These are phyloP conservation scores for Penicillium salamii DNA, from an alignment of 495 filamentous ascomycete genomes.

Conservation along the genomic window DNA sequence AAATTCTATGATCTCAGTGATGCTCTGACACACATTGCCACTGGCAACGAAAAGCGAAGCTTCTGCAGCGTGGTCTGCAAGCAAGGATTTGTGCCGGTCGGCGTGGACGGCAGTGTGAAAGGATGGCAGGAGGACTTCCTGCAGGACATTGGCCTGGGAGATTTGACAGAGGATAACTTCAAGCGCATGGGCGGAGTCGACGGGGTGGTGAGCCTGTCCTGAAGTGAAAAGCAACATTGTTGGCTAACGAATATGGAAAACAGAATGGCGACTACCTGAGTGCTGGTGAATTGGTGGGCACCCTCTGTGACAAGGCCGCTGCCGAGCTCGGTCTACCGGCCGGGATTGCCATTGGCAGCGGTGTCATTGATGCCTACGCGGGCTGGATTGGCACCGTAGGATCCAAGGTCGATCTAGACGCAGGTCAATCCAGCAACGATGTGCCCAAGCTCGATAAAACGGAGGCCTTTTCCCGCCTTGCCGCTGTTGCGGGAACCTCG, in stretches of 20 bases:
- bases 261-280: constrained; percentile 89
- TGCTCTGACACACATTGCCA: constrained; percentile 92
- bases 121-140: constrained; percentile 98
- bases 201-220: constrained; percentile 74
- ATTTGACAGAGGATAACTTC: constrained; percentile 81
- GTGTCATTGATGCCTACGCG: constrained; percentile 97
- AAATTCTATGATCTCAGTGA: constrained; percentile 95
- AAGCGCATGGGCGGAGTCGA: constrained; percentile 90
- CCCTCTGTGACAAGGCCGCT: constrained; percentile 78
- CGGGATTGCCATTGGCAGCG: constrained; percentile 89
- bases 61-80: constrained; percentile 95
- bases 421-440: constrained; percentile 56
- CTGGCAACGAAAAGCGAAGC: constrained; percentile 87
- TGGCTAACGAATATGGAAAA: constrained; percentile 11
- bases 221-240: constrained; percentile 1
- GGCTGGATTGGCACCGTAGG: constrained; percentile 99
- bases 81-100: constrained; percentile 91
- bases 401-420: constrained; percentile 74
- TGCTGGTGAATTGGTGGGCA: constrained; percentile 85
- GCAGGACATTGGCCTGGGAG: constrained; percentile 73
- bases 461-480: constrained; percentile 91
- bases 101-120: constrained; percentile 95
- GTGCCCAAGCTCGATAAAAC: constrained; percentile 71
- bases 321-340: constrained; percentile 78
- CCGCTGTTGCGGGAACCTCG: constrained; percentile 94